Evolutionary conservation across 352 stramenopile species (phyloP), one percentile per base, ranked within the genome.

Genomic region (Globisporangium nagaii): DNA sequence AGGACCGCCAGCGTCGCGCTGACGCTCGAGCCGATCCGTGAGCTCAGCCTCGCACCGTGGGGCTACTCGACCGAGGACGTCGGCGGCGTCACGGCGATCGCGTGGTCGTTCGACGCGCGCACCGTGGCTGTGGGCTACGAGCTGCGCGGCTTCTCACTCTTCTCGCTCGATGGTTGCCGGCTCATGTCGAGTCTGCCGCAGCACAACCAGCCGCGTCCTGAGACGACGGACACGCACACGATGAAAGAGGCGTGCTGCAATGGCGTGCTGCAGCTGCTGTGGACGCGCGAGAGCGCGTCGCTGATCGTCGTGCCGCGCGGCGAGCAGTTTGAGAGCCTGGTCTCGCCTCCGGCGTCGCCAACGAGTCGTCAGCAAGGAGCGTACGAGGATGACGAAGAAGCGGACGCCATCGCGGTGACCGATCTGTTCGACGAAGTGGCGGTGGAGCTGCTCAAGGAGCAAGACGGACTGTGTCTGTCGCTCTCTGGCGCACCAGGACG

Each of bases 161-260:
- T 93, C 48, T 88, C 84, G 2, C 79, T 65, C 3, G 84, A 95
- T 44, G 82, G 82, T 3, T 91, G 79, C 54, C 78, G 84, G 0
- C 65, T 95, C 40, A 90, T 95, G 79, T 91, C 84, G 34, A 91
- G 65, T 44, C 63, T 95, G 28, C 82, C 84, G 0, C 81, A 91
- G 34, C 81, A 95, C 54, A 75, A 89, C 44, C 77, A 89, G 31
- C 66, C 73, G 19, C 73, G 73, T 8, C 75, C 64, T 0, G 58
- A 68, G 11, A 49, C 53, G 5, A 56, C 66, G 10, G 50, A 58
- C 7, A n/a, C n/a, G n/a, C 24, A 56, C 25, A 50, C 43, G 13
- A 48, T 59, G 34, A 90, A 88, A 46, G 84, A 94, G 50, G 49
- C 80, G 10, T 88, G 78, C 32, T 49, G 62, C 2, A 74, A 82